These are phyloP conservation scores for Pythium catenulatum DNA, from an alignment of 352 stramenopile species.

Conservation along the genomic window DNA sequence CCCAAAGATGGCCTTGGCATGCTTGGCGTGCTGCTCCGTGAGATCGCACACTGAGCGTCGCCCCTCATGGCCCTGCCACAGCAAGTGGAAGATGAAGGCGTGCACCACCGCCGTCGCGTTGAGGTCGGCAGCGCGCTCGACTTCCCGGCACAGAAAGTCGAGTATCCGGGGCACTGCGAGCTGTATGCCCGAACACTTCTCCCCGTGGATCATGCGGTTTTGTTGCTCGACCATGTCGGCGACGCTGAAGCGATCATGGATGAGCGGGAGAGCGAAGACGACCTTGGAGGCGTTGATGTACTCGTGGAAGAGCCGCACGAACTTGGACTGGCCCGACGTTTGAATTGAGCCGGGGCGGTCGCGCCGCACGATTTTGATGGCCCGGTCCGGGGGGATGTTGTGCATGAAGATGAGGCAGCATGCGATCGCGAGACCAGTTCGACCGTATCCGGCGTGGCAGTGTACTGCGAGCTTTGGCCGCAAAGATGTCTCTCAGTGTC, in stretches of 20 bases:
- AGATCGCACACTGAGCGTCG: background rate
- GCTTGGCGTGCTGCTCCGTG: slow-evolving; percentile 28
- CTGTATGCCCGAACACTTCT: slow-evolving; percentile 46
- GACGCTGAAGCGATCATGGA: slow-evolving; percentile 86
- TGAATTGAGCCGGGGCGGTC: slow-evolving; percentile 89
- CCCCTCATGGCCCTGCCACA: slow-evolving; percentile 28
- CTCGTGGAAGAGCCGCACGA: slow-evolving; percentile 85
- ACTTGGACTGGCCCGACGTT: slow-evolving; percentile 83
- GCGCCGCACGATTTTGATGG: slow-evolving; percentile 85
- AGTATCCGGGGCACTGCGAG: slow-evolving; percentile 75
- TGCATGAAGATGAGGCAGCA: slow-evolving; percentile 92
- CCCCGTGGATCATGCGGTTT: slow-evolving; percentile 77
- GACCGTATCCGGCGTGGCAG: slow-evolving; percentile 93
- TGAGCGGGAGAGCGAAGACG: slow-evolving; percentile 84
- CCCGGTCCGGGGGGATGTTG: slow-evolving; percentile 80
- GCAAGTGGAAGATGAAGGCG: slow-evolving; percentile 40
- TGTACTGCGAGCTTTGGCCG: slow-evolving; percentile 86
- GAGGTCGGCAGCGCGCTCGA: slow-evolving; percentile 65
- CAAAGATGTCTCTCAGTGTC: background rate
- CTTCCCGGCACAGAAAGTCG: slow-evolving; percentile 76
- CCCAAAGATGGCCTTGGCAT: slow-evolving; percentile 35
- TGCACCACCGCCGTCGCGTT: slow-evolving; percentile 44
- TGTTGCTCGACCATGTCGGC: slow-evolving; percentile 83
- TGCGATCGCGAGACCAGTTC: slow-evolving; percentile 92
- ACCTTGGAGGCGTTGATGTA: slow-evolving; percentile 84